Evolutionary conservation across 805 yeast species (phyloP).

Genomic region (Saccharomycopsis lassenensis): DNA sequence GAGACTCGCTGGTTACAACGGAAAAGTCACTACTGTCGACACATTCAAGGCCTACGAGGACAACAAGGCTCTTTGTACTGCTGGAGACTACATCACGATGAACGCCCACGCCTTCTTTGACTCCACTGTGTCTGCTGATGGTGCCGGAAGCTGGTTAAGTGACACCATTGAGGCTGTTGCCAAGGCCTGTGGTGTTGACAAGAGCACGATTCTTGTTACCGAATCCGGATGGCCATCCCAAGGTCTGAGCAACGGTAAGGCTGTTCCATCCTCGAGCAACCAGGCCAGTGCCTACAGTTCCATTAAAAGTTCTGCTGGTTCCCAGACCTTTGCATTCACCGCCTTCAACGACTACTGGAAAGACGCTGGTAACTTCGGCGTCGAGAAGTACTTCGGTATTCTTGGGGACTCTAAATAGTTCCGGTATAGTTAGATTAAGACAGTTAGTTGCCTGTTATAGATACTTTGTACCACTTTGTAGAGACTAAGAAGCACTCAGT

Average conservation of each 20-base stretch:
- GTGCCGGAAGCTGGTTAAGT: slow-evolving; percentile 85
- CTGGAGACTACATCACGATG: slow-evolving; percentile 88
- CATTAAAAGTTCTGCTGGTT: slow-evolving; percentile 53
- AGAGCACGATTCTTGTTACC: slow-evolving; percentile 63
- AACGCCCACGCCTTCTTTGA: slow-evolving; percentile 98
- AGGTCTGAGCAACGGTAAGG: slow-evolving; percentile 70
- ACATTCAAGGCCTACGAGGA: slow-evolving; percentile 89
- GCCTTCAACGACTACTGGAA: slow-evolving; percentile 88
- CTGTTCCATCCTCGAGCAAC: slow-evolving; percentile 69
- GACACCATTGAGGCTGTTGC: slow-evolving; percentile 84
- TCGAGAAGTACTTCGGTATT: slow-evolving; percentile 89
- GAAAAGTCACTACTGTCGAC: slow-evolving; percentile 90
- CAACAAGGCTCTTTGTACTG: slow-evolving; percentile 85
- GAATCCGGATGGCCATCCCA: slow-evolving; percentile 97
- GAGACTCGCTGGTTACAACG: slow-evolving; percentile 73
- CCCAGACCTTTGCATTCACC: slow-evolving; percentile 62
- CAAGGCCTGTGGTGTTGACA: slow-evolving; percentile 68
- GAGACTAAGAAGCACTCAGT: no score
- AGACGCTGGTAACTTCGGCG: slow-evolving; percentile 54
- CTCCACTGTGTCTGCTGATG: slow-evolving; percentile 62
- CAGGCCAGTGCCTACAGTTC: slow-evolving; percentile 66
- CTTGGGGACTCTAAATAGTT: no score
- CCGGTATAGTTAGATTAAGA: no score
- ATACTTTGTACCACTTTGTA: no score
- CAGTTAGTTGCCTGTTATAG: no score